Evolutionary conservation across 2,329 filamentous ascomycete species (phyloP), one percentile per base, ranked within the genome.

Genomic region (Penicillium sp.): DNA sequence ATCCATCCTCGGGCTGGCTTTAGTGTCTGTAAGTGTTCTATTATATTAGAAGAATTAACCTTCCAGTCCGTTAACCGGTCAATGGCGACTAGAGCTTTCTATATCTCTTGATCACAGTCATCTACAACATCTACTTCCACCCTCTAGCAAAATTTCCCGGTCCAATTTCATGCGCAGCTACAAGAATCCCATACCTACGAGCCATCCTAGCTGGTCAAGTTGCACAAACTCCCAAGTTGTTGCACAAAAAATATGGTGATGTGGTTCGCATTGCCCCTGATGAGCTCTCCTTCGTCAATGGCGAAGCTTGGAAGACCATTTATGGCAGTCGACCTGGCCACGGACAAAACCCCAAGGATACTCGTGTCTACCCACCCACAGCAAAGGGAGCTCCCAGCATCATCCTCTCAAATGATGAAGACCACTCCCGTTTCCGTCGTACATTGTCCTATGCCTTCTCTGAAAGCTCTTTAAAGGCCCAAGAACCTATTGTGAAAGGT

Each of bases 231-330:
- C 57, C 67, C n/a, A 45, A 61, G 4, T 43, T 61, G 7, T 45
- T 69, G 6, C 69, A 71, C 44, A 16, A 57, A 27, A 59, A 58
- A 26, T 68, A 71, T 30, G 69, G 69, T 4, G 45, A 63, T 9
- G 59, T 70, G 13, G 61, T 71, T 4, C 66, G 68, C 2, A 64
- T 71, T 23, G 67, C 43, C 1, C 54, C 51, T 10, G 46, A 26
- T 6, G 61, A 70, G 36, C 57, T 70, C 5, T 57, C 58, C 26
- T 67, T 70, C 41, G 51, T 55, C 7, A 42, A 59, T 29, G 45
- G 45, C 1, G 61, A 64, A 11, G 68, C 64, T 5, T 66, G 67
- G 67, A 61, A 65, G 44, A 64, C 68, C 23, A 68, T 71, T 38
- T 61, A 64, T 51, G 66, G 67, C 35, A 57, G 62, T 19, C 58